Evolutionary conservation across 2,329 filamentous ascomycete genomes (phyloP).

Genomic region (Colletotrichum viniferum): DNA sequence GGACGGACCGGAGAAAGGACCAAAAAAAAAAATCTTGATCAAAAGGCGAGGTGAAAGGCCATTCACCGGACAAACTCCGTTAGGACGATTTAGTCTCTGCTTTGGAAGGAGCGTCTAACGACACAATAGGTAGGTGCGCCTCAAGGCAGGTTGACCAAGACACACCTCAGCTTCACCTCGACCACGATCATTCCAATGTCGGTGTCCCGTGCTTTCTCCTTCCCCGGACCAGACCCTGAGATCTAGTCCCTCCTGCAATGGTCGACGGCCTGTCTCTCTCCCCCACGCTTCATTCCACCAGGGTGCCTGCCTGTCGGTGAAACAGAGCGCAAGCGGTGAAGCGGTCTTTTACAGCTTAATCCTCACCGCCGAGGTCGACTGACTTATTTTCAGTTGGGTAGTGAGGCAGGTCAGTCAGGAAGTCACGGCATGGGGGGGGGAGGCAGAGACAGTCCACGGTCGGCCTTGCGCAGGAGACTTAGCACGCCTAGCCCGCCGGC

Average conservation of each 20-base stretch:
- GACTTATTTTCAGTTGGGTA: not conserved
- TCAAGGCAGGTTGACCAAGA: not conserved
- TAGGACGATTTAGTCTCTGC: not conserved
- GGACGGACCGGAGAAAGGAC: not conserved
- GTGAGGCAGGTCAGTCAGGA: not conserved
- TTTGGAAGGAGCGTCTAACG: not conserved
- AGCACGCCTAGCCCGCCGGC: not conserved
- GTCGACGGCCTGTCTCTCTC: not conserved
- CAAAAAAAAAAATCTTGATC: not conserved
- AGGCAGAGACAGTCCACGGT: not conserved
- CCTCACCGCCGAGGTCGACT: conserved; percentile 3
- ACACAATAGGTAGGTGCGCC: not conserved
- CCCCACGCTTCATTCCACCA: conserved; percentile 7
- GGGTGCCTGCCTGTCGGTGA: conserved; percentile 13
- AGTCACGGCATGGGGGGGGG: not conserved
- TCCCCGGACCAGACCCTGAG: not conserved
- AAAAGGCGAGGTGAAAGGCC: not conserved
- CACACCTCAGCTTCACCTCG: not conserved
- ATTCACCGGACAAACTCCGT: not conserved
- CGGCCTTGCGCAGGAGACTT: not conserved
- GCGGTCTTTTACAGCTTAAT: not conserved
- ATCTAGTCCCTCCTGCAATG: not conserved
- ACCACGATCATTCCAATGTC: not conserved
- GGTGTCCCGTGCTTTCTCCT: not conserved
- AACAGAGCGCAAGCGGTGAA: conserved; percentile 19